Evolutionary conservation across 805 yeast species (phyloP).

Genomic region (Lachancea lanzarotensis): DNA sequence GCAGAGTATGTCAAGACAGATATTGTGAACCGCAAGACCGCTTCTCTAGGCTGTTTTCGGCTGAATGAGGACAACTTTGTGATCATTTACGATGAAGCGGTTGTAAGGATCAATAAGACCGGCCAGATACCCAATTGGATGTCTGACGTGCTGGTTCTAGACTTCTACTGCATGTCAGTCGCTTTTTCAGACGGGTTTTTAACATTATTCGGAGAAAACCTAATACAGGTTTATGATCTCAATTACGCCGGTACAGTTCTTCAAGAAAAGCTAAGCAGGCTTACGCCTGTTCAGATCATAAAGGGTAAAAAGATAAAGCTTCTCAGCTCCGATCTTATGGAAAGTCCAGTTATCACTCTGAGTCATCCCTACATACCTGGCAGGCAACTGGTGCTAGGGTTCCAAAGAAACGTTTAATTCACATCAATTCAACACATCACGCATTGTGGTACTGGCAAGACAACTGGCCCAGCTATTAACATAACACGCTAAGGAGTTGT

Average conservation of each 20-base stretch:
- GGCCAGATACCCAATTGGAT: conserved; percentile 45
- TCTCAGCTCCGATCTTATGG: conserved; percentile 34
- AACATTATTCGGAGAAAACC: conserved; percentile 54
- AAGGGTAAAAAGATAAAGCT: conserved; percentile 59
- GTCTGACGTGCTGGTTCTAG: conserved; percentile 36
- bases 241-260: conserved; percentile 38
- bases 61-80: conserved; percentile 49
- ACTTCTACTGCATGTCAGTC: conserved; percentile 37
- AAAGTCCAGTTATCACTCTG: conserved; percentile 39
- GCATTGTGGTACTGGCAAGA: neutral
- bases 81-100: conserved; percentile 64
- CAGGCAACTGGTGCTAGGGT: conserved; percentile 46
- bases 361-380: conserved; percentile 63
- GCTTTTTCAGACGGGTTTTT: conserved; percentile 43
- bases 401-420: conserved; percentile 8
- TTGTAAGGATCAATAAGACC: conserved; percentile 54
- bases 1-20: conserved; percentile 35
- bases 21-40: conserved; percentile 31
- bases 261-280: conserved; percentile 29
- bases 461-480: too few species aligned
- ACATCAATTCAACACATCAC: neutral
- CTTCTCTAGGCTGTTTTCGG: conserved; percentile 60
- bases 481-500: too few species aligned
- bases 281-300: conserved; percentile 57
- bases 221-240: conserved; percentile 62